A percentile compares a stretch with the other conserved stretches of the same genome.
Evolutionary conservation across 352 stramenopile genomes (phyloP).

Genomic region (Phytophthora constricta): DNA sequence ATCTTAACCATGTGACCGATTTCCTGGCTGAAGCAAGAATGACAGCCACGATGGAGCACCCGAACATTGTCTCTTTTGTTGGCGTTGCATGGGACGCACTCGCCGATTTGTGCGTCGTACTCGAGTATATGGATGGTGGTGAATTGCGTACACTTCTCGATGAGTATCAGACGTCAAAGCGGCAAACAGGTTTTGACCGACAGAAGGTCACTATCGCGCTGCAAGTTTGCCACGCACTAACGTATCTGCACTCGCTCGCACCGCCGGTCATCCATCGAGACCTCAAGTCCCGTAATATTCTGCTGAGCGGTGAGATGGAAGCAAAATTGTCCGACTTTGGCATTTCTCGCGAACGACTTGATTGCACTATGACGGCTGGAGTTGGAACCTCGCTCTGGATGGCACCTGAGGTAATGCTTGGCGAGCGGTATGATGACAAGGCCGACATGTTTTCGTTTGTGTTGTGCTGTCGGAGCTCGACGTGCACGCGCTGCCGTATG

Average conservation of each 20-base stretch:
- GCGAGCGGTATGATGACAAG: slow-evolving; percentile 25
- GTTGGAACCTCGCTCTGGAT: slow-evolving; percentile 30
- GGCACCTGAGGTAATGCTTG: slow-evolving; percentile 26
- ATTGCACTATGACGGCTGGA: slow-evolving; percentile 34
- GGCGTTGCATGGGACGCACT: slow-evolving; percentile 49
- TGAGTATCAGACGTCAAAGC: slow-evolving; percentile 12
- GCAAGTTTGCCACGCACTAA: slow-evolving; percentile 37
- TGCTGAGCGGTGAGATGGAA: slow-evolving; percentile 37
- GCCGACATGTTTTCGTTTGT: slow-evolving; percentile 29
- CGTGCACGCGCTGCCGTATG: slow-evolving; percentile 20
- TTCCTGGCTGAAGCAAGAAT: slow-evolving; percentile 51
- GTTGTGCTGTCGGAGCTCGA: slow-evolving; percentile 28
- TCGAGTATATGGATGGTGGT: slow-evolving; percentile 57
- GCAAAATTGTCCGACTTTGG: slow-evolving; percentile 71
- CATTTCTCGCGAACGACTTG: slow-evolving; percentile 40
- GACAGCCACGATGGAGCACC: slow-evolving; percentile 39
- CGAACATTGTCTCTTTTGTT: slow-evolving; percentile 45
- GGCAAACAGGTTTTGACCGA: slow-evolving; percentile 30
- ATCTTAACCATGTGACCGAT: slow-evolving; percentile 29
- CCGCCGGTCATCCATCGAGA: slow-evolving; percentile 24
- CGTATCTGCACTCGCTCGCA: slow-evolving; percentile 23
- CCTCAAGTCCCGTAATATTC: slow-evolving; percentile 45
- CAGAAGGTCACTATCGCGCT: slow-evolving; percentile 45
- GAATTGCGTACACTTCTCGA: slow-evolving; percentile 46
- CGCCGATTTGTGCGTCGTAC: slow-evolving; percentile 47